Percentiles rank a stretch among this genome's conserved stretches.
Evolutionary conservation across 1,139 yeast genomes (phyloP).

Genomic region (Taiozyma sp.): DNA sequence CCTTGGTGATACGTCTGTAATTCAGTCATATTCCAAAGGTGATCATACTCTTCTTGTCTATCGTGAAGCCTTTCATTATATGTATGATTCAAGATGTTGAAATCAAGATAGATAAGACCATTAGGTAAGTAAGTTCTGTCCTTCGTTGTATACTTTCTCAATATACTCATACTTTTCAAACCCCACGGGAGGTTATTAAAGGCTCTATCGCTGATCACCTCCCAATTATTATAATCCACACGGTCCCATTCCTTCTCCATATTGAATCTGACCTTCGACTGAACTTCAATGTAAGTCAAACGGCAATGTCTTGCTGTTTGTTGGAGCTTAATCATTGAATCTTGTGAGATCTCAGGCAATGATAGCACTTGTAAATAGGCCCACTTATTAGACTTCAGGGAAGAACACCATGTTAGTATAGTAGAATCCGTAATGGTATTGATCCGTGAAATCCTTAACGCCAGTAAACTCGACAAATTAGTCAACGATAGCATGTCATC

Average conservation of each 20-base stretch:
- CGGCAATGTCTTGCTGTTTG: constrained; percentile 8
- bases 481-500: constrained; percentile 17
- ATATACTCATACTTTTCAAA: constrained; percentile 10
- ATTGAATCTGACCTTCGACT: constrained; percentile 6
- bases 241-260: constrained; percentile 14
- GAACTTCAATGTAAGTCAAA: constrained; percentile 16
- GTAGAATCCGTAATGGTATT: constrained; percentile 13
- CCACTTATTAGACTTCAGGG: constrained; percentile 20
- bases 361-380: constrained; percentile 15
- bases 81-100: constrained; percentile 12
- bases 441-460: constrained; percentile 13
- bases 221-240: constrained; percentile 17
- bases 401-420: constrained; percentile 18
- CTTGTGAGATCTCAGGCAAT: constrained; percentile 13
- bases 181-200: constrained; percentile 15
- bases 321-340: constrained; percentile 16
- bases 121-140: constrained; percentile 4
- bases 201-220: constrained; percentile 1
- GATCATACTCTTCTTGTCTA: constrained; percentile 10
- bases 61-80: constrained; percentile 2
- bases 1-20: not conserved
- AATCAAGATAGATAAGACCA: constrained; percentile 12
- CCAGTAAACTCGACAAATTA: constrained; percentile 12
- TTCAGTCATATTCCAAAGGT: constrained; percentile 17
- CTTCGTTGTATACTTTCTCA: constrained; percentile 6